phyloP scores from a whole-genome alignment of 495 filamentous ascomycete species.

The Baudoinia panamericana region DNA sequence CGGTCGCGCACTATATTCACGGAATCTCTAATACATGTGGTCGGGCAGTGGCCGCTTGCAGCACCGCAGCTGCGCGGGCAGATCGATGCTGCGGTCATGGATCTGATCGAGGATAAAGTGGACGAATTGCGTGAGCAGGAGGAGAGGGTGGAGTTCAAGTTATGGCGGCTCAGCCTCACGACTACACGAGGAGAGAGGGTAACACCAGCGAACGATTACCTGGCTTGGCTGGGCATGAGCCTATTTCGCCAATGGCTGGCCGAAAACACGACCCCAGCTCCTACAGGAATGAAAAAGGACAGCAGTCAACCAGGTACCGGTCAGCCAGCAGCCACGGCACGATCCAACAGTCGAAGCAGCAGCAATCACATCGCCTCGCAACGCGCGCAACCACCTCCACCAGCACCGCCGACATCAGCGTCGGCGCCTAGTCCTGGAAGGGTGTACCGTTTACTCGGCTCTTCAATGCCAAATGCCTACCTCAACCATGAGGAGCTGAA shows the following conservation, averaged over 20 bases:
- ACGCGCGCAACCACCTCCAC: constrained; percentile 3
- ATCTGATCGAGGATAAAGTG: constrained; percentile 83
- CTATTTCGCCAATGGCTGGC: constrained; percentile 85
- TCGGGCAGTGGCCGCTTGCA: constrained; percentile 78
- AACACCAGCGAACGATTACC: constrained; percentile 58
- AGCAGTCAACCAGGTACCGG: constrained; percentile 1
- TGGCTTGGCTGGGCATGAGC: constrained; percentile 76
- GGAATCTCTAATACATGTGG: constrained; percentile 80
- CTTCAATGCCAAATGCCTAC: constrained; percentile 39
- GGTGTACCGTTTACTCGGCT: constrained; percentile 60
- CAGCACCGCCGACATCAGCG: constrained; percentile 12
- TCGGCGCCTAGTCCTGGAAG: constrained; percentile 36
- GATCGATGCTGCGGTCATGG: constrained; percentile 59
- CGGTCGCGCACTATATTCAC: constrained; percentile 76
- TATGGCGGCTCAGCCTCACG: constrained; percentile 68
- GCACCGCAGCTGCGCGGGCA: constrained; percentile 53
- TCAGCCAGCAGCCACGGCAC: background rate
- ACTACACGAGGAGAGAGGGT: constrained; percentile 72
- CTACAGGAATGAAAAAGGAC: constrained; percentile 28
- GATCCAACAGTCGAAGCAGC: constrained; percentile 13
- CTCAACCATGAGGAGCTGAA: constrained; percentile 78
- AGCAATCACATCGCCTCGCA: constrained; percentile 17
- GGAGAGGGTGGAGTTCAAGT: constrained; percentile 54
- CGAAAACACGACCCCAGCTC: constrained; percentile 66
- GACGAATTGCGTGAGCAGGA: constrained; percentile 55